These are phyloP conservation scores for Didymella glomerata DNA, from an alignment of 2,329 filamentous ascomycete species.

Conservation along the genomic window DNA sequence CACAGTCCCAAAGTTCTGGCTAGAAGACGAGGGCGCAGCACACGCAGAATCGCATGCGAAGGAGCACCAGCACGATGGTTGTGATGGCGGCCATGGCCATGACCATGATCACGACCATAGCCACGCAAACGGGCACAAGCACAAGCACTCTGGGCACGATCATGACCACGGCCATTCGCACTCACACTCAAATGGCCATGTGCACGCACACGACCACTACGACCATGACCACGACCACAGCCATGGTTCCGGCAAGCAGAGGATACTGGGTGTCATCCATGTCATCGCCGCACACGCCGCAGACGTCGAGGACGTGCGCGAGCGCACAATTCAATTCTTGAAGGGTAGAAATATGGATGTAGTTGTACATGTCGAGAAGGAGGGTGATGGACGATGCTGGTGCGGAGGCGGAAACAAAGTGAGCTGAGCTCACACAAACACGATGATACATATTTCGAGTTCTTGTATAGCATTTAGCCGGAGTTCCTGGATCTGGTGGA, in stretches of 20 bases:
- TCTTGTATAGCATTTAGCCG: constrained; percentile 1
- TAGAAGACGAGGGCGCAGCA: constrained; percentile 70
- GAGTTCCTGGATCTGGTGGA: not conserved
- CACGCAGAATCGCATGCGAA: constrained; percentile 55
- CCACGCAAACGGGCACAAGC: constrained; percentile 49
- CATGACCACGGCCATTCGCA: constrained; percentile 34
- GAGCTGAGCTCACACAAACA: constrained; percentile 18
- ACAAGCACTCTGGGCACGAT: constrained; percentile 44
- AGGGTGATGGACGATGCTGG: constrained; percentile 75
- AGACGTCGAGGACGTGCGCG: constrained; percentile 82
- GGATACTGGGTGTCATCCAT: constrained; percentile 84
- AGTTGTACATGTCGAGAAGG: constrained; percentile 86
- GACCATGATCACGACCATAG: constrained; percentile 42
- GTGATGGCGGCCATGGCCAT: constrained; percentile 34
- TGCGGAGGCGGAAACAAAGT: constrained; percentile 60
- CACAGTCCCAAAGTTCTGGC: constrained; percentile 89
- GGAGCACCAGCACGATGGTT: constrained; percentile 45
- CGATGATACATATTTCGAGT: not conserved
- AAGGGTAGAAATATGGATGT: constrained; percentile 77
- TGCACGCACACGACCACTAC: constrained; percentile 49
- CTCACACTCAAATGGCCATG: constrained; percentile 46
- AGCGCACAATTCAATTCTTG: constrained; percentile 77
- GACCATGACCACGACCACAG: constrained; percentile 47
- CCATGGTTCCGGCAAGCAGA: constrained; percentile 48
- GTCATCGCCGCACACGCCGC: constrained; percentile 76